A percentile compares a stretch with the other conserved stretches of the same genome.
phyloP scores from a whole-genome alignment of 345 rosid genomes.

The Melastoma malabathricum region DNA sequence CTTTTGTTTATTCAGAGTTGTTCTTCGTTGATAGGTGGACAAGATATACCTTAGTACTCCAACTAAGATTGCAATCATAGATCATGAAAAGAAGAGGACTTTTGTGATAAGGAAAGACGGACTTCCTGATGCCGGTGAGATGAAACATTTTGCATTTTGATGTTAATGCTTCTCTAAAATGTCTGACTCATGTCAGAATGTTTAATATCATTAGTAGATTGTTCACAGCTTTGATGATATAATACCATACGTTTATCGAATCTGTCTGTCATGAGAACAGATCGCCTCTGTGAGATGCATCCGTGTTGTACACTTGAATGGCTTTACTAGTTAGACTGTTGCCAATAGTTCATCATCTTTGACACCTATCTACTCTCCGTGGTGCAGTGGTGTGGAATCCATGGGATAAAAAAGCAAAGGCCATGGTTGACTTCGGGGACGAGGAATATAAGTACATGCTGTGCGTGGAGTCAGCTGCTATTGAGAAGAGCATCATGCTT shows the following conservation, averaged over 20 bases:
- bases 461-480: constrained; percentile 86
- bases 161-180: not conserved
- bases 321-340: too few relatives aligned
- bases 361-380: constrained; percentile 3
- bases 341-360: not conserved
- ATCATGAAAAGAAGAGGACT: constrained; percentile 93
- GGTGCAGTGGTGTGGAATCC: constrained; percentile 94
- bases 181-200: not conserved
- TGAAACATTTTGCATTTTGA: not conserved
- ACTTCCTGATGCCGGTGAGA: constrained; percentile 91
- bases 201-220: not conserved
- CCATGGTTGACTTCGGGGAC: constrained; percentile 80
- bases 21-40: constrained; percentile 37
- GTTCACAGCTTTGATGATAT: not conserved
- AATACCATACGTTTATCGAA: too few relatives aligned
- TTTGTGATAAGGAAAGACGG: constrained; percentile 90
- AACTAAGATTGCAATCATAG: constrained; percentile 82
- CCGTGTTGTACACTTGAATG: too few relatives aligned
- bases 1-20: constrained; percentile 2
- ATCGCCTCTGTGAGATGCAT: too few relatives aligned
- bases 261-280: too few relatives aligned
- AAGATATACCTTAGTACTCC: constrained; percentile 78
- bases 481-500: constrained; percentile 68
- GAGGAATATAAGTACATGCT: constrained; percentile 92
- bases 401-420: constrained; percentile 87